Conservation (phyloP, 2,329 filamentous ascomycete genomes). For the Colletotrichum nymphaeae region DNA sequence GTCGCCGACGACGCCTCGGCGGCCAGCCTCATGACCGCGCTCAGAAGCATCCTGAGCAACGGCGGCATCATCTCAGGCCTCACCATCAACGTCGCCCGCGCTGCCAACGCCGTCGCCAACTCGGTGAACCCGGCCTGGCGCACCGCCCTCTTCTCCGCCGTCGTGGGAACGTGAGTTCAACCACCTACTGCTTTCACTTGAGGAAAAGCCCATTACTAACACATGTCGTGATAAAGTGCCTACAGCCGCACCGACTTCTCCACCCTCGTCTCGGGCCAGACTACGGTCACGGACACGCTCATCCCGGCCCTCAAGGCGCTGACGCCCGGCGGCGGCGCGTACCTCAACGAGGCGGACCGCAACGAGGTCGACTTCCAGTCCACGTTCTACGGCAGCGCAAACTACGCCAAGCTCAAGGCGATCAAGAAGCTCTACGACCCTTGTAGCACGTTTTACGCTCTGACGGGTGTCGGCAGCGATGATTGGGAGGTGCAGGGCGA, state of each 20-base stretch:
- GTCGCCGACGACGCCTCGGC: conserved; percentile 19
- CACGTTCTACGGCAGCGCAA: conserved; percentile 56
- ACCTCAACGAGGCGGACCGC: conserved; percentile 64
- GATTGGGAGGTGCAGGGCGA: conserved; percentile 52
- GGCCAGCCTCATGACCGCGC: neutral
- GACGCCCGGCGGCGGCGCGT: conserved; percentile 55
- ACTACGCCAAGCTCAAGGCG: conserved; percentile 52
- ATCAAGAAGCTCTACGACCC: conserved; percentile 64
- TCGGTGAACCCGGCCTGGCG: conserved; percentile 40
- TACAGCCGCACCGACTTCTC: conserved; percentile 30
- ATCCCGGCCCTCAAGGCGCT: conserved; percentile 17
- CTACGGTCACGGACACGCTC: conserved; percentile 16
- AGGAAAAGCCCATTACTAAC: no score
- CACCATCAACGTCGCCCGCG: conserved; percentile 27
- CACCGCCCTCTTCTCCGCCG: conserved; percentile 29
- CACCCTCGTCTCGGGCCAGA: conserved; percentile 16
- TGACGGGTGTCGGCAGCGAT: conserved; percentile 62
- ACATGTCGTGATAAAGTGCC: neutral
- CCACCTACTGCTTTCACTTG: no score
- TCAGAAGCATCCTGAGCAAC: neutral
- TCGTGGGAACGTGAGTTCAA: conserved; percentile 22
- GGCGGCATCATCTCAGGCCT: conserved; percentile 28
- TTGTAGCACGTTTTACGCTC: conserved; percentile 58
- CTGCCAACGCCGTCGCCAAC: conserved; percentile 28
- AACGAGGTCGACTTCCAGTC: conserved; percentile 56